Base-by-base conservation (phyloP, 176 grass and related monocot genomes). In the Oryza nivara region DNA sequence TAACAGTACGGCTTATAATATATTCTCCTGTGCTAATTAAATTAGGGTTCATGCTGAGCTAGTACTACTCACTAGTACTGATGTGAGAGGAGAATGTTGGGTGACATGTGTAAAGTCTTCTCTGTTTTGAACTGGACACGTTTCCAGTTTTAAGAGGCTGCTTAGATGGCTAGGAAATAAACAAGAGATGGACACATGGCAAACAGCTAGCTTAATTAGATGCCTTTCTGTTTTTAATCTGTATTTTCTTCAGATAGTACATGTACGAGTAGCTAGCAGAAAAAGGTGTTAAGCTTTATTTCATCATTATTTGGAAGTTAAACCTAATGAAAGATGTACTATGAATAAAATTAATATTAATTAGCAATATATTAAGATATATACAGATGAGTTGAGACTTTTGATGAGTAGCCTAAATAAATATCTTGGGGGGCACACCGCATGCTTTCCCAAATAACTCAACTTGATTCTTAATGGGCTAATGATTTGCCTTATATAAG, bases 61-160 rank as follows among this genome's bases (percentile, higher is more conserved):
- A 56, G 52, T 56, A 56, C 40, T 56, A 19, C 40, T 8, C 52
- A 19, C 17, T 4, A 56, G 16, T 56, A 56, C 15, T 83, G 89
- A 83, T 75, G 84, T 80, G 89, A 87, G 51, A 90, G 80, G 80
- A 40, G 80, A 90, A 87, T 75, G 79, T 51, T 83, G 84, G 80
- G 58, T 38, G 56, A 20, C 56, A 15, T 68, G 56, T 52, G 58
- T 74, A 47, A 73, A 90, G 84, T 60, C 75, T 6, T 68, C 69
- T 6, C 56, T 80, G 30, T 38, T 40, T 74, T 87, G 80, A 90
- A 70, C 69, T 90, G 84, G 84, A 90, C 89, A 90, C 80, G 89
- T 90, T 90, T 90, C 89, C 75, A 90, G 43, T 52, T 41, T 20
- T 87, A 30, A 90, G 52, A 75, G 84, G 89, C 11, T 52, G 5